A percentile compares a stretch with the other conserved stretches of the same genome.
Conservation (phyloP, 192 early-diverging fungal genomes). For the Linnemannia schmuckeri region DNA sequence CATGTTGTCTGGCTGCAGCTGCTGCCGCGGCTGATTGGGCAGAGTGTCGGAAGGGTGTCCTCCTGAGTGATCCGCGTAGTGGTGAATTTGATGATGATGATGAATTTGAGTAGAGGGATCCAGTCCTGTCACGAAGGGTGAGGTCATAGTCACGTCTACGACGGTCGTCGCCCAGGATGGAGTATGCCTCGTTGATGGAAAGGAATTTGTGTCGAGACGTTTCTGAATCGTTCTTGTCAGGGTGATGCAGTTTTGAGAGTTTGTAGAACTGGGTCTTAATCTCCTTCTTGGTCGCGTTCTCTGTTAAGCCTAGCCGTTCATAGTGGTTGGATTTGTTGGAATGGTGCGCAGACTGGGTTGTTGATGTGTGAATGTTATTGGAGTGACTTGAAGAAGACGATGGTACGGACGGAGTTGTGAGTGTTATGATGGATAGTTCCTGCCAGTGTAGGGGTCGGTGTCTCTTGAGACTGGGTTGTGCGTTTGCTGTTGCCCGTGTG, state of each 20-base stretch:
- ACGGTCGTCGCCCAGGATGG: slow-evolving; percentile 76
- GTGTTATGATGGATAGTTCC: neutral
- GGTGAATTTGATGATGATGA: slow-evolving; percentile 7
- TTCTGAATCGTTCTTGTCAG: slow-evolving; percentile 81
- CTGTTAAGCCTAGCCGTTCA: slow-evolving; percentile 58
- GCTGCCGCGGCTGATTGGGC: slow-evolving; percentile 45
- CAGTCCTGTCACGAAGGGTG: slow-evolving; percentile 45
- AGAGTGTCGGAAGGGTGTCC: slow-evolving; percentile 49
- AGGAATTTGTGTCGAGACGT: slow-evolving; percentile 80
- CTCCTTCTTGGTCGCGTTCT: slow-evolving; percentile 62
- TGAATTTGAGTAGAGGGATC: slow-evolving; percentile 13
- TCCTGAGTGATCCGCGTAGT: slow-evolving; percentile 28
- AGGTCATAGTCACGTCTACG: slow-evolving; percentile 86
- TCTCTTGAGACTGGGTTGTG: neutral
- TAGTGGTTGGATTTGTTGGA: slow-evolving; percentile 50
- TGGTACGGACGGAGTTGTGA: neutral
- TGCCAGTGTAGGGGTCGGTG: neutral
- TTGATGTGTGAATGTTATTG: neutral
- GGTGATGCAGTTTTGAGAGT: slow-evolving; percentile 86
- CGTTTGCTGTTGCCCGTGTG: neutral
- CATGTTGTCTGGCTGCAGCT: slow-evolving; percentile 28
- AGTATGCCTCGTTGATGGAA: slow-evolving; percentile 90
- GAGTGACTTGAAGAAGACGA: neutral
- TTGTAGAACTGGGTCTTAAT: slow-evolving; percentile 81
- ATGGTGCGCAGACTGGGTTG: neutral